Evolutionary conservation across 2,329 filamentous ascomycete genomes (phyloP).

Genomic region (Fusarium transvaalense): DNA sequence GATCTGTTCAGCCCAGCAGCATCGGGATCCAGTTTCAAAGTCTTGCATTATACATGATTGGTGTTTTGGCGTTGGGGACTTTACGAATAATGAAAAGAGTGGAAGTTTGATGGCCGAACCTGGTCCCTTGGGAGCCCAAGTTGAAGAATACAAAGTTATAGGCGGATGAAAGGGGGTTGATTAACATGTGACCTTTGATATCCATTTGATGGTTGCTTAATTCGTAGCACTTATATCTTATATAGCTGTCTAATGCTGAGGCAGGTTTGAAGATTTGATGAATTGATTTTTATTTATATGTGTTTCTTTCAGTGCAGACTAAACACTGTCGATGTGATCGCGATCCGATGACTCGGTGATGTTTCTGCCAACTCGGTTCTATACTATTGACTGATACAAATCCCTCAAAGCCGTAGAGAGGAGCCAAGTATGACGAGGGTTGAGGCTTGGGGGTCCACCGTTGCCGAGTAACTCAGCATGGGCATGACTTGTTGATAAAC

Average conservation of each 20-base stretch:
- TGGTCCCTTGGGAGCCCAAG: background rate
- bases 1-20: background rate
- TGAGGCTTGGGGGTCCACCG: slow-evolving; percentile 13
- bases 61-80: slow-evolving; percentile 44
- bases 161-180: slow-evolving; percentile 20
- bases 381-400: slow-evolving; percentile 34
- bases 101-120: slow-evolving; percentile 9
- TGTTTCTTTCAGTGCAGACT: background rate
- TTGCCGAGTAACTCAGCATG: slow-evolving; percentile 9
- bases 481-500: slow-evolving; percentile 4
- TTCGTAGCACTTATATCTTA: slow-evolving; percentile 30
- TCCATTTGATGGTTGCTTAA: slow-evolving; percentile 39
- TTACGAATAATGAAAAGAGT: slow-evolving; percentile 46
- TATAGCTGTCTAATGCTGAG: slow-evolving; percentile 35
- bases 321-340: background rate
- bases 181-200: slow-evolving; percentile 37
- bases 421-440: slow-evolving; percentile 18
- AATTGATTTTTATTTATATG: background rate
- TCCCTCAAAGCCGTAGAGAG: slow-evolving; percentile 33
- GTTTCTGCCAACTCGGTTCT: background rate
- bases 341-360: background rate
- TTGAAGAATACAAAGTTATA: slow-evolving; percentile 6
- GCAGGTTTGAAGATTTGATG: slow-evolving; percentile 17
- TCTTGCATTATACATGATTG: slow-evolving; percentile 29
- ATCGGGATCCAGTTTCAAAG: background rate